phyloP scores from a whole-genome alignment of 2,329 filamentous ascomycete species.

The Claviceps africana region DNA sequence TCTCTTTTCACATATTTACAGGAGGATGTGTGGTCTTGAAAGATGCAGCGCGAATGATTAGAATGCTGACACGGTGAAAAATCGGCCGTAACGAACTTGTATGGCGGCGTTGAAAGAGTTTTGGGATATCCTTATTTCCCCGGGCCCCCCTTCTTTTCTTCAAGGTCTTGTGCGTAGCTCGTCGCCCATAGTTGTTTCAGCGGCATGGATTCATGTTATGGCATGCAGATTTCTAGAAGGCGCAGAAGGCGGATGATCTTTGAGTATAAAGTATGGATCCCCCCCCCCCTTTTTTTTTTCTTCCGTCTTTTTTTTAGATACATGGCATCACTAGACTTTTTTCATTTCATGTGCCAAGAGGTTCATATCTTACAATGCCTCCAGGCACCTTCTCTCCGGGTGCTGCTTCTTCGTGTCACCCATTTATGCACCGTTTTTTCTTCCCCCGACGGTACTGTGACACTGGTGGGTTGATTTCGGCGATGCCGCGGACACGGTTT shows the following conservation, averaged over 20 bases:
- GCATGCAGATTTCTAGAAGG: neutral
- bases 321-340: too few species aligned
- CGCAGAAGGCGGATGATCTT: neutral
- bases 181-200: neutral
- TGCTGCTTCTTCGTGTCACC: too few species aligned
- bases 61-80: too few species aligned
- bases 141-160: neutral
- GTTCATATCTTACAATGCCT: too few species aligned
- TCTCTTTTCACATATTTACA: conserved; percentile 16
- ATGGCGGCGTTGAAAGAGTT: conserved; percentile 3
- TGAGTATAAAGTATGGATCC: neutral
- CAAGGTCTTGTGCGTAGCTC: neutral
- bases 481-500: too few species aligned
- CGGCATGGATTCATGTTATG: neutral
- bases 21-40: conserved; percentile 60
- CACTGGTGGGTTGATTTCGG: too few species aligned
- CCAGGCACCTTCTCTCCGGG: too few species aligned
- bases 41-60: conserved; percentile 1
- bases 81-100: too few species aligned
- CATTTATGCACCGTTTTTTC: too few species aligned
- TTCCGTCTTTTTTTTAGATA: neutral
- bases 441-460: too few species aligned
- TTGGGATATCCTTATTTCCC: neutral
- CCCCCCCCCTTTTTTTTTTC: neutral
- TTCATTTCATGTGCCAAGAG: too few species aligned